These are phyloP conservation scores for Neodidymelliopsis sp. DNA, from an alignment of 2,329 filamentous ascomycete species.

Conservation along the genomic window DNA sequence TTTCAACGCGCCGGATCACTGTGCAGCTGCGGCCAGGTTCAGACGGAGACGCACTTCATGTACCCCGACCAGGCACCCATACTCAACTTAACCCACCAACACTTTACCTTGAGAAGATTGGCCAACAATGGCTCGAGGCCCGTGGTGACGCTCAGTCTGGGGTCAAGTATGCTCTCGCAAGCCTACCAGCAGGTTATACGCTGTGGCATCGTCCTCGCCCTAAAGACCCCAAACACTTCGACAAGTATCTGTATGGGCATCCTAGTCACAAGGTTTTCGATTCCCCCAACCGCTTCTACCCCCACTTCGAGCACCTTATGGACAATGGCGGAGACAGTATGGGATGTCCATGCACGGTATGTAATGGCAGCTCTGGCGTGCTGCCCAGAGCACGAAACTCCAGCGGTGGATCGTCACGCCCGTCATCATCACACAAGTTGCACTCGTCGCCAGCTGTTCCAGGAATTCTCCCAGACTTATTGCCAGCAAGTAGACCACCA, in stretches of 20 bases:
- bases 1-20: conserved; percentile 16
- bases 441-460: neutral
- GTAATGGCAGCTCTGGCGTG: conserved; percentile 38
- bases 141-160: conserved; percentile 47
- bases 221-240: conserved; percentile 52
- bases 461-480: neutral
- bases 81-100: conserved; percentile 50
- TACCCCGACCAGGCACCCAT: conserved; percentile 32
- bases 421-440: neutral
- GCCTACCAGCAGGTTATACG: conserved; percentile 62
- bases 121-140: conserved; percentile 56
- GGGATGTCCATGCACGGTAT: conserved; percentile 61
- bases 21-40: conserved; percentile 40
- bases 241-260: conserved; percentile 66
- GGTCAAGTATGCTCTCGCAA: conserved; percentile 59
- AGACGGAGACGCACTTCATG: conserved; percentile 47
- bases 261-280: conserved; percentile 59
- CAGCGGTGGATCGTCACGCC: conserved; percentile 13
- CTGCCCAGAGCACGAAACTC: conserved; percentile 20
- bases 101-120: conserved; percentile 58
- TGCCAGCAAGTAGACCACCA: neutral
- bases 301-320: conserved; percentile 66
- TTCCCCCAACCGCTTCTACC: conserved; percentile 62
- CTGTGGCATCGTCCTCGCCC: conserved; percentile 59
- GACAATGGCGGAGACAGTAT: conserved; percentile 50